Evolutionary conservation across 2,329 filamentous ascomycete genomes (phyloP).

Genomic region (Daldinia sp.): DNA sequence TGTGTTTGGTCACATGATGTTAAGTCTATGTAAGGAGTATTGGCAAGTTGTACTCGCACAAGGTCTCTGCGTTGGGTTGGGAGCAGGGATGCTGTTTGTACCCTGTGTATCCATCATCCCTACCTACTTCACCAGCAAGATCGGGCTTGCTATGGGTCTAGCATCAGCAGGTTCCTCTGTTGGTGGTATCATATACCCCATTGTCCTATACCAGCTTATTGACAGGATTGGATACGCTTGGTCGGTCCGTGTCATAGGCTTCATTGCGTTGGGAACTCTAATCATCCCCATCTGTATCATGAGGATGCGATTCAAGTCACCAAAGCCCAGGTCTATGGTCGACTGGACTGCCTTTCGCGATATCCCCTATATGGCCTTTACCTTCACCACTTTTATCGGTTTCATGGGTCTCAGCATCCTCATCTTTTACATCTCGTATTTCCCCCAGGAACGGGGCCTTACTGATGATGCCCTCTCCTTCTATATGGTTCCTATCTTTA

Average conservation of each 20-base stretch:
- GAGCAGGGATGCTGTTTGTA: slow-evolving; percentile 54
- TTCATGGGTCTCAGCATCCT: slow-evolving; percentile 60
- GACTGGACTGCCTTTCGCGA: slow-evolving; percentile 59
- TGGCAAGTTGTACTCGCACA: slow-evolving; percentile 56
- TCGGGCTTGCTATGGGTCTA: slow-evolving; percentile 44
- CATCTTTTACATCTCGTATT: slow-evolving; percentile 59
- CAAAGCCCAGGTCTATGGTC: slow-evolving; percentile 55
- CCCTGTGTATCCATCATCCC: slow-evolving; percentile 48
- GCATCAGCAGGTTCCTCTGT: slow-evolving; percentile 42
- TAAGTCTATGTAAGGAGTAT: slow-evolving; percentile 51
- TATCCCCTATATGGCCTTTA: slow-evolving; percentile 52
- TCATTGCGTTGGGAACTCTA: slow-evolving; percentile 41
- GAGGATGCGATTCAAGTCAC: slow-evolving; percentile 54
- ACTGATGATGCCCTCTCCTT: slow-evolving; percentile 47
- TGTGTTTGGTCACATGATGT: slow-evolving; percentile 56
- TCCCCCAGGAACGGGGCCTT: slow-evolving; percentile 38
- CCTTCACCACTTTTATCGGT: slow-evolving; percentile 49
- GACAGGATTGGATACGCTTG: slow-evolving; percentile 39
- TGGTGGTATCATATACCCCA: slow-evolving; percentile 49
- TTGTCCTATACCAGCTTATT: slow-evolving; percentile 38
- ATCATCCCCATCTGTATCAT: slow-evolving; percentile 51
- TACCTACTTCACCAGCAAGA: slow-evolving; percentile 46
- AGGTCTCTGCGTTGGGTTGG: slow-evolving; percentile 55
- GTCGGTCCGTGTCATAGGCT: slow-evolving; percentile 39
- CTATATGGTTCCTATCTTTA: slow-evolving; percentile 56